Percentiles rank a stretch among this genome's conserved stretches.
phyloP scores from a whole-genome alignment of 1,284 basidiomycete species.

The Lentinus polychrous region DNA sequence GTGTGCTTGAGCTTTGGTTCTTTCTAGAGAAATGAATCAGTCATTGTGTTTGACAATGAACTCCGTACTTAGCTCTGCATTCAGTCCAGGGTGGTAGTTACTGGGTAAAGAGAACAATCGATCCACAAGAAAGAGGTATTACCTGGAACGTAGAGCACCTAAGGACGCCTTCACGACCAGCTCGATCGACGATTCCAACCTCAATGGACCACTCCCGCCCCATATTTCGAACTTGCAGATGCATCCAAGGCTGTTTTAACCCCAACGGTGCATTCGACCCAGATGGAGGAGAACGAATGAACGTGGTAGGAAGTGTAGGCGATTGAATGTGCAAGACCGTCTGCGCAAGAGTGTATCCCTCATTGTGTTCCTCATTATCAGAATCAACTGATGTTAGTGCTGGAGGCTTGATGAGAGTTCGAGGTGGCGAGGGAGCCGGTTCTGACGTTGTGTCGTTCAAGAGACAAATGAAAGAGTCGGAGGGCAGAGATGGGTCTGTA shows the following conservation, averaged over 20 bases:
- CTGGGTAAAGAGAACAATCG: background rate
- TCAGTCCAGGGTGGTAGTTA: background rate
- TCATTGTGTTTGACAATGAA: background rate
- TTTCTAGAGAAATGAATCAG: constrained; percentile 35
- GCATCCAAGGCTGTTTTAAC: constrained; percentile 67
- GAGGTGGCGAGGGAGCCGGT: constrained; percentile 43
- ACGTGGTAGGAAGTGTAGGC: constrained; percentile 62
- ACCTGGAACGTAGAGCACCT: constrained; percentile 83
- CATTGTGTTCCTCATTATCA: constrained; percentile 18
- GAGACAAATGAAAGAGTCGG: constrained; percentile 61
- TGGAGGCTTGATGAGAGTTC: constrained; percentile 35
- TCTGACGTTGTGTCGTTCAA: constrained; percentile 53
- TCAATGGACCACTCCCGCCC: constrained; percentile 71
- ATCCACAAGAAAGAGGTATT: constrained; percentile 11
- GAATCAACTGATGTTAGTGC: constrained; percentile 15
- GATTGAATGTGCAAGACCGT: constrained; percentile 82
- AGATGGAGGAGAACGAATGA: constrained; percentile 53
- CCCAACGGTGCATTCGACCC: constrained; percentile 37
- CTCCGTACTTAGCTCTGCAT: background rate
- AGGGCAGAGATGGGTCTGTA: constrained; percentile 45
- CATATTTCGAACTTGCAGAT: constrained; percentile 67
- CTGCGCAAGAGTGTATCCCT: constrained; percentile 47
- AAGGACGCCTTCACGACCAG: constrained; percentile 52
- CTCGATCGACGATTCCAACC: constrained; percentile 64
- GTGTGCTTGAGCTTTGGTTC: constrained; percentile 44